Evolutionary conservation across 2,329 filamentous ascomycete species (phyloP), one percentile per base, ranked within the genome.

Genomic region (Cercospora berteroae): DNA sequence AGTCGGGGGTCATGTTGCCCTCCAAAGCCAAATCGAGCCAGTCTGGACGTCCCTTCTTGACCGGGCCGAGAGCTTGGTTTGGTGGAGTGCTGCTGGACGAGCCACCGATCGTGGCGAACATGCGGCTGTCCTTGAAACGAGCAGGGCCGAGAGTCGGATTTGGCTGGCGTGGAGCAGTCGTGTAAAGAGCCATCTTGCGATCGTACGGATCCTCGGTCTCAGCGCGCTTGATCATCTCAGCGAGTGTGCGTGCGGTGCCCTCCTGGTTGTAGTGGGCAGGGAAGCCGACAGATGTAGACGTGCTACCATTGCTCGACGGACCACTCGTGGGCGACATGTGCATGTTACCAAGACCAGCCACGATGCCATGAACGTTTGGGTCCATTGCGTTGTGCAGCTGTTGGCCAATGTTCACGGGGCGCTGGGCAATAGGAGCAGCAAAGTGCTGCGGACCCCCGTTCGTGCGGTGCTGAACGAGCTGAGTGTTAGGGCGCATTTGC

Each of bases 131-230:
- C 58, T 70, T 68, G 67, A 71, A 71, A 16, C 70, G 70, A 29
- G 44, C 75, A 73, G 36, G 76, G 65, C 33, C 76, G 12, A 72
- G 60, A 2, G 64, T 64, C 23, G 69, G 70, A 27, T 67, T 64
- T 7, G 60, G 33, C 16, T 63, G 50, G 59, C 63, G 65, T 10
- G 25, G 60, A 10, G 65, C 60, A 5, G 63, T 67, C 52, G 65
- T 64, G 64, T 68, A 68, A 6, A 62, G 65, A 18, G 52, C 67
- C 31, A 71, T 64, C 9, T 13, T 61, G 59, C 66, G 64, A 23
- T 72, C 70, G 52, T 60, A 67, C 2, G 70, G 70, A 25, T 72
- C 67, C 33, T 72, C 70, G 6, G 69, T 69, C 27, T 48, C 39
- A 29, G 67, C 70, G 16, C 33, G 18, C 67, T 64, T 71, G 63